Conservation (phyloP, 495 filamentous ascomycete genomes). For the Penicillium salamii region DNA sequence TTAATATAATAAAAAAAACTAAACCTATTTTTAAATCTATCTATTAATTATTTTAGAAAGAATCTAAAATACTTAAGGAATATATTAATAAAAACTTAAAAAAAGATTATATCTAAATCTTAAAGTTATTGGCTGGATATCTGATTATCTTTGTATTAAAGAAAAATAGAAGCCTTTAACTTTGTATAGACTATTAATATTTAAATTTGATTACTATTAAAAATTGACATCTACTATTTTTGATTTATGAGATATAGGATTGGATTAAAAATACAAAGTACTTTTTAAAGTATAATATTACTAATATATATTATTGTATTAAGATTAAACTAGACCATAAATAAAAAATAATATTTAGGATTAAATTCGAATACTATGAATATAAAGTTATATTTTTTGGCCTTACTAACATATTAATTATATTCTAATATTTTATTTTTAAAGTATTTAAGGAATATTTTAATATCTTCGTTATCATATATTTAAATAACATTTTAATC, state of each 20-base stretch:
- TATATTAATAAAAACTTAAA: constrained; percentile 21
- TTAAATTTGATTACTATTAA: constrained; percentile 26
- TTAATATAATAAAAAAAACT: constrained; percentile 4
- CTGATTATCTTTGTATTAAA: constrained; percentile 23
- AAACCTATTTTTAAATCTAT: constrained; percentile 8
- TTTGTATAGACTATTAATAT: constrained; percentile 24
- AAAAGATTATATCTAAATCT: constrained; percentile 13
- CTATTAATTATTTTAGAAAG: constrained; percentile 11
- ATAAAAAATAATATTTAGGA: constrained; percentile 19
- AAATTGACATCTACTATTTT: constrained; percentile 20
- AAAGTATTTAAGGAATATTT: neutral
- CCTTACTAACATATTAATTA: constrained; percentile 12
- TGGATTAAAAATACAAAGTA: constrained; percentile 17
- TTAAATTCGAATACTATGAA: constrained; percentile 13
- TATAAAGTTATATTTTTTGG: constrained; percentile 17
- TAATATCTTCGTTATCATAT: neutral
- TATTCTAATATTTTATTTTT: constrained; percentile 16
- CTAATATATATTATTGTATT: constrained; percentile 13
- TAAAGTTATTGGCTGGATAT: constrained; percentile 11
- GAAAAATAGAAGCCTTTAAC: constrained; percentile 17
- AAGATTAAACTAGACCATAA: constrained; percentile 13
- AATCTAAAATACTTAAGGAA: constrained; percentile 4
- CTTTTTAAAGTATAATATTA: constrained; percentile 26
- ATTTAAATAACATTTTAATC: constrained; percentile 16
- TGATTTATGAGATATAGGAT: constrained; percentile 19